Conservation (phyloP, 352 stramenopile species). For the Phytophthora melonis region DNA sequence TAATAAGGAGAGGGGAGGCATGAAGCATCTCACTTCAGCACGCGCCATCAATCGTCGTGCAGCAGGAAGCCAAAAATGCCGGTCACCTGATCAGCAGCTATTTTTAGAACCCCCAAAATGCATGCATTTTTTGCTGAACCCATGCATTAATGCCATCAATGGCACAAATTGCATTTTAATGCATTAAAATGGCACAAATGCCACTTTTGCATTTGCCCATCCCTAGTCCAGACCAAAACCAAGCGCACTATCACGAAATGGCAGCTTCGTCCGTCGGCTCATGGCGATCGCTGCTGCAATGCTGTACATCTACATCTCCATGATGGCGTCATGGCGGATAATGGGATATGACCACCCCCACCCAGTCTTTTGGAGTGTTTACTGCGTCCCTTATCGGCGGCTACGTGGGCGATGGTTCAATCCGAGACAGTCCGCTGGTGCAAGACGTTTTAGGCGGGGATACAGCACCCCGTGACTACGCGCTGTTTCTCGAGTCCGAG, state of each 20-base stretch:
- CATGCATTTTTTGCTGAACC: constrained; percentile 2
- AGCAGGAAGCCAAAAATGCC: background rate
- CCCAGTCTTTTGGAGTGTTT: no score
- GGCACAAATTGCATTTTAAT: background rate
- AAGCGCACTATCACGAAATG: no score
- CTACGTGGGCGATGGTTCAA: background rate
- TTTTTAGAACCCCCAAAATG: constrained; percentile 1
- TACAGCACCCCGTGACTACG: no score
- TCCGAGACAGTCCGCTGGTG: background rate
- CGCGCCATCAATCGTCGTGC: constrained; percentile 1
- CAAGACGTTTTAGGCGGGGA: no score
- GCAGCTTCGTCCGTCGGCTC: no score
- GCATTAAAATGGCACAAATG: constrained; percentile 13
- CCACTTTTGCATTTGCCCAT: constrained; percentile 38
- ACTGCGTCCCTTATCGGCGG: no score
- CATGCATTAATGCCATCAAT: constrained; percentile 8
- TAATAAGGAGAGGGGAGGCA: background rate
- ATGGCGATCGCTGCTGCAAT: no score
- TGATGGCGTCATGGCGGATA: no score
- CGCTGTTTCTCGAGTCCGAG: no score
- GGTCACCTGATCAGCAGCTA: constrained; percentile 6
- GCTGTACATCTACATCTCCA: no score
- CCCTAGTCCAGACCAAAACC: background rate
- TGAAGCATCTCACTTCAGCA: background rate
- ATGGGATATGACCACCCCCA: no score